Base-by-base conservation (phyloP, 495 filamentous ascomycete species). In the Podospora comata region DNA sequence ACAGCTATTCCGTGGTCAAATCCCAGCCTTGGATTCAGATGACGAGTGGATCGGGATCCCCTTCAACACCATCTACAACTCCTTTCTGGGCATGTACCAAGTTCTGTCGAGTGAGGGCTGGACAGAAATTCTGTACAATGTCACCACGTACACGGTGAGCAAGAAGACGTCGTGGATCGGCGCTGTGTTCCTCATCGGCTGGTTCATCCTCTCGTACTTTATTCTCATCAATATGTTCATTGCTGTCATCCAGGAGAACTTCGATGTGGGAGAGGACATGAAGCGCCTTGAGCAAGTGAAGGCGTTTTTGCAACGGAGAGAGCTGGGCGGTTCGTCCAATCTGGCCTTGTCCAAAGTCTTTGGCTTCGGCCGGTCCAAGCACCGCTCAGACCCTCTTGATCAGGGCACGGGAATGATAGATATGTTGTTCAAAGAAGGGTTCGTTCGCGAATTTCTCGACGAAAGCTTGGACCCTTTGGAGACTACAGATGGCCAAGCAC, bases 221-320 rank as follows among this genome's bases (percentile, higher is more conserved):
- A 97, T 99, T 81, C 86, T 98, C 59, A 82, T 99, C 83, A 99
- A 97, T 76, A 99, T 99, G 95, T 99, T 99, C 81, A 99, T 99
- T 91, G 95, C 95, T 80, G 95, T 99, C 80, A 97, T 99, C 67
- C 95, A 99, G 78, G 95, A 99, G 76, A 99, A 96, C 75, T 99
- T 99, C 75, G 95, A 99, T 79, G 93, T 99, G n/a, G 94, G 93
- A 7, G 95, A 99, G 78, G 96, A 99, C 74, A 92, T 97, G 79
- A 99, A 99, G 78, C 93, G 95, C 28, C 82, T 97, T 66, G 91
- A 97, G 73, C 95, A 99, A 80, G 92, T 99, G 62, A 91, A 92
- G 72, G 89, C 94, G 5, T 98, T 99, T 73, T 79, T 99, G 57
- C 92, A 96, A 72, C 91, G 92, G 68, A 94, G 93, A 72, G 93